Evolutionary conservation across 2,329 filamentous ascomycete genomes (phyloP), one percentile per base, ranked within the genome.

Genomic region (Neofusicoccum ribis): DNA sequence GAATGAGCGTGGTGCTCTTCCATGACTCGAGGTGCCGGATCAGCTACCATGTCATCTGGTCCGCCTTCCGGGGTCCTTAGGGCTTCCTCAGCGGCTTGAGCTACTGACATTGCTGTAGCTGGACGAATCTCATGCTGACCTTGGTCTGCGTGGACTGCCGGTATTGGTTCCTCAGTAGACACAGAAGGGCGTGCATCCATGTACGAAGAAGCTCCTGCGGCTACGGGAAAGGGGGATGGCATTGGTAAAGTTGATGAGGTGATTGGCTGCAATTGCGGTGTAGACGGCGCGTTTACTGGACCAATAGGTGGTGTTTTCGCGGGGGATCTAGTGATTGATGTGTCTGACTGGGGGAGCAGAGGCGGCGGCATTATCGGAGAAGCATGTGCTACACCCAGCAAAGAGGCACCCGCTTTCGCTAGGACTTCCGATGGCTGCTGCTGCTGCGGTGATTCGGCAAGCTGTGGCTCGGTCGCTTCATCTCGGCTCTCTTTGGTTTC

Each of bases 201-300:
- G 51, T 73, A 78, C 1, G 75, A 76, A 1, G 67, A 61, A 3
- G 60, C 51, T 44, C 64, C 68, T 2, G 47, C 56, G 31, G 73
- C 72, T 8, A 65, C 74, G 5, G 76, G 76, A 51, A 78, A 78
- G 0, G 76, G 76, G 2, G 76, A 78, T 23, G 76, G 76, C 15
- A 78, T 66, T n/a, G 76, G 75, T 2, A 78, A 69, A 1, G 74
- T 76, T 20, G 74, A 70, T 6, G 76, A 77, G 37, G 76, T 74
- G 11, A 75, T 66, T 0, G 76, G 76, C 27, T 71, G 63, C 39
- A 65, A 15, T 27, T 60, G 56, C 11, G 63, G 63, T 17, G 63
- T 65, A 12, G 46, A 44, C 3, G 54, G 63, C 43, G 63, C 54
- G 27, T 46, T 47, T 17, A 46, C 47, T 11, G 63, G 43, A 17